Evolutionary conservation across 768 basidiomycete species (phyloP).

Genomic region (Amanita polypyramis): DNA sequence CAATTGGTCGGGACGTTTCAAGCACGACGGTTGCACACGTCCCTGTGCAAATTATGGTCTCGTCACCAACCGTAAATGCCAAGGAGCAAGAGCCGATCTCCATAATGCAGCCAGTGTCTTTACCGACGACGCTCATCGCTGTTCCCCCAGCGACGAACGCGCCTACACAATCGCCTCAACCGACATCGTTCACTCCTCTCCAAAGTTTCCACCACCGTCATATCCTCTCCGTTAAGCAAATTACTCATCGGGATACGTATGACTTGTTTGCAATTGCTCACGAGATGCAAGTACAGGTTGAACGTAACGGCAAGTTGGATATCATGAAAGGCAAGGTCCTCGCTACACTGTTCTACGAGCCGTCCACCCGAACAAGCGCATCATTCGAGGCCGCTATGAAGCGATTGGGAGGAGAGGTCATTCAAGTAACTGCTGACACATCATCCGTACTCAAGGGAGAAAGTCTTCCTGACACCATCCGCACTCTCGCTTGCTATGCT

Average conservation of each 20-base stretch:
- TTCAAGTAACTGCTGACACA: conserved; percentile 68
- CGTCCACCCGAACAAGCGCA: conserved; percentile 89
- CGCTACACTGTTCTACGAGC: conserved; percentile 91
- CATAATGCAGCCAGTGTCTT: neutral
- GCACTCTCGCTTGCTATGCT: conserved; percentile 90
- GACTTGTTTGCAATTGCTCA: conserved; percentile 90
- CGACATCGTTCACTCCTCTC: conserved; percentile 37
- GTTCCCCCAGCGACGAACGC: conserved; percentile 17
- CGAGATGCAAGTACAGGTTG: conserved; percentile 95
- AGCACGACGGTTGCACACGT: conserved; percentile 39
- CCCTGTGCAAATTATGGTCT: neutral
- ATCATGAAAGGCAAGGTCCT: conserved; percentile 87
- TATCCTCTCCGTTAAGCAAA: conserved; percentile 91
- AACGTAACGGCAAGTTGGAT: conserved; percentile 81
- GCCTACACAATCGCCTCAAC: conserved; percentile 32
- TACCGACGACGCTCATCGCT: neutral
- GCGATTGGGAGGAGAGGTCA: conserved; percentile 90
- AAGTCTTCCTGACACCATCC: conserved; percentile 83
- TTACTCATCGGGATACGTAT: conserved; percentile 80
- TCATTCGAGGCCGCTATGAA: conserved; percentile 99
- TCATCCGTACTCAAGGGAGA: conserved; percentile 95
- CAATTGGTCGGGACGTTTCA: conserved; percentile 67
- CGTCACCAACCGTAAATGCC: conserved; percentile 6
- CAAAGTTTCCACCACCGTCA: conserved; percentile 90
- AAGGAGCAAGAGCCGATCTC: neutral